phyloP scores from a whole-genome alignment of 768 basidiomycete species.

The Guyanaporus albipodus region DNA sequence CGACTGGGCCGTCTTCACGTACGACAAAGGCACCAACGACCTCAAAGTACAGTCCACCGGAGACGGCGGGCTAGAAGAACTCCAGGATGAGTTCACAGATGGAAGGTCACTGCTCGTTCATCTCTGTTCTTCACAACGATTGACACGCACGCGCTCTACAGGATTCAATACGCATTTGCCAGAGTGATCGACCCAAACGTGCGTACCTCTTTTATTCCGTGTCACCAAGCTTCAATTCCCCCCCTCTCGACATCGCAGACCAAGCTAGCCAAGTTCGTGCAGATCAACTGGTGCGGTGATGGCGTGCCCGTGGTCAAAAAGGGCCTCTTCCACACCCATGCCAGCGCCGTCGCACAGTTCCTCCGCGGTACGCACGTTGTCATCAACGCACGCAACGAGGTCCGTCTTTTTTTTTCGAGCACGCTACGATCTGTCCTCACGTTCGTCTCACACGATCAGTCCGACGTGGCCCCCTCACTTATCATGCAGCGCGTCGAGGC shows the following conservation, averaged over 20 bases:
- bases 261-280: constrained; percentile 85
- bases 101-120: constrained; percentile 70
- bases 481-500: constrained; percentile 88
- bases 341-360: constrained; percentile 73
- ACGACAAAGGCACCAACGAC: constrained; percentile 79
- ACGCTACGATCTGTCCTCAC: neutral
- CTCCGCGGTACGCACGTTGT: constrained; percentile 84
- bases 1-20: constrained; percentile 79
- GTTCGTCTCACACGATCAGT: constrained; percentile 42
- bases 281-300: constrained; percentile 97
- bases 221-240: neutral
- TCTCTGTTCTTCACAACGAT: neutral
- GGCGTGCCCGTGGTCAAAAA: constrained; percentile 92
- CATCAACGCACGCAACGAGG: constrained; percentile 84
- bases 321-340: constrained; percentile 88
- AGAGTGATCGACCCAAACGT: constrained; percentile 86
- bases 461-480: constrained; percentile 72
- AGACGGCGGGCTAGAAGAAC: constrained; percentile 82
- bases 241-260: constrained; percentile 42
- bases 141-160: constrained; percentile 26
- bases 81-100: constrained; percentile 94
- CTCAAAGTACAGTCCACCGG: constrained; percentile 85
- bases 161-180: constrained; percentile 92
- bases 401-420: constrained; percentile 27
- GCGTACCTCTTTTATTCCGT: constrained; percentile 21